Percentiles rank a stretch among this genome's conserved stretches.
Conservation (phyloP, 805 yeast genomes). For the Saccharomycopsis oosterbeekiorum region DNA sequence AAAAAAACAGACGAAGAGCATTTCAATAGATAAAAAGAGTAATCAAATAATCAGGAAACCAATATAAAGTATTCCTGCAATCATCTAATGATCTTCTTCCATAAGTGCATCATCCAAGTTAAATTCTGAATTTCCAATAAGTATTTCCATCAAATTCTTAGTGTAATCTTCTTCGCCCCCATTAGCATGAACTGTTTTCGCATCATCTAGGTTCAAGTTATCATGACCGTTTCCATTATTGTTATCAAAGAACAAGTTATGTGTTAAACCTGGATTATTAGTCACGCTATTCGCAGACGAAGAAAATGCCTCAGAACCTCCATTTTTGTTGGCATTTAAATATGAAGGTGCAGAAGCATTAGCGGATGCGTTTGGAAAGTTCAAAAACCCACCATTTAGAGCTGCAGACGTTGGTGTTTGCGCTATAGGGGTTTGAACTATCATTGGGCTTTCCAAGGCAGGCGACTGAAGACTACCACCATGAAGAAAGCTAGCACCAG, state of each 20-base stretch:
- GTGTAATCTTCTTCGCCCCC: not conserved
- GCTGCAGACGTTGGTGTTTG: not conserved
- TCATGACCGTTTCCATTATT: not conserved
- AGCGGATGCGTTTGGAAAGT: not conserved
- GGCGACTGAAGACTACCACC: not conserved
- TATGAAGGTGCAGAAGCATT: not conserved
- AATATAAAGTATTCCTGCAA: not conserved
- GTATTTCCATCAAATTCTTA: not conserved
- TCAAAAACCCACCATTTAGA: not conserved
- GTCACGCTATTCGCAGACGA: not conserved
- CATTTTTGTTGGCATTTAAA: not conserved
- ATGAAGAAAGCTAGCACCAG: not conserved
- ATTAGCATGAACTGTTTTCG: not conserved
- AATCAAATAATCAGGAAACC: not conserved
- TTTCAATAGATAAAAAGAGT: not conserved
- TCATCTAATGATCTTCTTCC: not conserved
- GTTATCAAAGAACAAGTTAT: not conserved
- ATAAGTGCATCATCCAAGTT: not conserved
- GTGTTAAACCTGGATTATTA: not conserved
- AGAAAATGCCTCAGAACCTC: not conserved
- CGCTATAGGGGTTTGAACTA: conserved; percentile 1
- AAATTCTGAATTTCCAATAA: not conserved
- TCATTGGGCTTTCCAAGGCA: not conserved
- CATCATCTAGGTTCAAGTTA: not conserved
- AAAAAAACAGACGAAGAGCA: not conserved